Percentiles rank a stretch among this genome's conserved stretches.
phyloP scores from a whole-genome alignment of 2,329 filamentous ascomycete genomes.

The Xylariaceae sp. region DNA sequence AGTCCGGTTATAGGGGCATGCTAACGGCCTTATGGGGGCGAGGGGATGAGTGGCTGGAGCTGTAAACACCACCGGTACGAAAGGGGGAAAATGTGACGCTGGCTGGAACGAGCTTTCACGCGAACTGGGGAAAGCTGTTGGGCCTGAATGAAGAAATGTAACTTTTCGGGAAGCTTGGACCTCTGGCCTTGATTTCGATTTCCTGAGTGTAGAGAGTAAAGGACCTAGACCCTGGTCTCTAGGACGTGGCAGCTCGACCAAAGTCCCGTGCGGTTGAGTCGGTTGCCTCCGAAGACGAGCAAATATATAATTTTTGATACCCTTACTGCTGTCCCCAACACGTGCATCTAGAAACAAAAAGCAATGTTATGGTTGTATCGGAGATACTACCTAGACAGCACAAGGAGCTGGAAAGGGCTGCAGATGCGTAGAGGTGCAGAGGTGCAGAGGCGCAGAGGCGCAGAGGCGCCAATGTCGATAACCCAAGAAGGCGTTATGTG shows the following conservation, averaged over 20 bases:
- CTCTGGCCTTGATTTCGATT: not conserved
- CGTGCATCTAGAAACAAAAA: slow-evolving; percentile 11
- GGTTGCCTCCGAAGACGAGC: slow-evolving; percentile 9
- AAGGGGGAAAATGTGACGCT: slow-evolving; percentile 11
- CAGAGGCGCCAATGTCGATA: not conserved
- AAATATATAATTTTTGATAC: slow-evolving; percentile 1
- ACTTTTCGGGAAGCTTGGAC: no score
- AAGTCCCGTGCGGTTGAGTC: slow-evolving; percentile 10
- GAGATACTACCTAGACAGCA: not conserved
- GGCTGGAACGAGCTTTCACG: slow-evolving; percentile 5
- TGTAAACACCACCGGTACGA: slow-evolving; percentile 11
- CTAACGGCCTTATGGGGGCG: not conserved
- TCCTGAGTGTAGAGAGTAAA: not conserved
- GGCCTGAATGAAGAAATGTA: not conserved
- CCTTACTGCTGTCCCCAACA: slow-evolving; percentile 2
- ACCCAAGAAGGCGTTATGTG: not conserved
- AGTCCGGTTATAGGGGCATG: slow-evolving; percentile 12
- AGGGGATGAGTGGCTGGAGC: slow-evolving; percentile 6
- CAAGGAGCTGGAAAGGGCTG: not conserved
- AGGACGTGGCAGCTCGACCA: slow-evolving; percentile 4
- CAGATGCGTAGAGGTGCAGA: no score
- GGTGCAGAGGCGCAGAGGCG: no score
- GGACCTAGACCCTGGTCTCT: not conserved
- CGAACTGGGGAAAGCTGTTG: not conserved
- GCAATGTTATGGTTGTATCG: slow-evolving; percentile 3